Evolutionary conservation across 108 stramenopile species (phyloP).

Genomic region (Skeletonema potamos): DNA sequence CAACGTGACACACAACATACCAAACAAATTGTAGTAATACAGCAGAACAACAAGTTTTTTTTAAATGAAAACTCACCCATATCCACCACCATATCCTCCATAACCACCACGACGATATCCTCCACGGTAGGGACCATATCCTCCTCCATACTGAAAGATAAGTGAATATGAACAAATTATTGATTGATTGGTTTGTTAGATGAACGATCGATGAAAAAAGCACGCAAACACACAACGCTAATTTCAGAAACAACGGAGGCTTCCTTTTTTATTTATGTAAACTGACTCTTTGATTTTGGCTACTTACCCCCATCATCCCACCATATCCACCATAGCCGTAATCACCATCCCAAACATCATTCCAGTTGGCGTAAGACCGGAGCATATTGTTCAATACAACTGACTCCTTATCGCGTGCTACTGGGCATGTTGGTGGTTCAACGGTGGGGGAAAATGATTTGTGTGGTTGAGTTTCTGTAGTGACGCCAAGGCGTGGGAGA

Average conservation of each 20-base stretch:
- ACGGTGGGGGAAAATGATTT: not conserved
- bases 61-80: constrained; percentile 6
- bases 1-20: not conserved
- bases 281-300: no score
- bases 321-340: constrained; percentile 22
- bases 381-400: constrained; percentile 25
- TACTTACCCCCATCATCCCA: constrained; percentile 10
- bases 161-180: no score
- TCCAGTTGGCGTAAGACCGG: constrained; percentile 39
- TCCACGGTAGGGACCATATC: constrained; percentile 5
- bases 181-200: no score
- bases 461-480: not conserved
- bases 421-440: not conserved
- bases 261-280: no score
- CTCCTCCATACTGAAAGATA: no score
- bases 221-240: no score
- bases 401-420: not conserved
- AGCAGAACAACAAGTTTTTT: not conserved
- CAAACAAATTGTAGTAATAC: not conserved
- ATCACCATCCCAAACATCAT: constrained; percentile 45
- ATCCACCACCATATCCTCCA: constrained; percentile 15
- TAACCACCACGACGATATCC: constrained; percentile 22
- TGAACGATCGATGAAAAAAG: no score
- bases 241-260: no score
- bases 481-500: not conserved